phyloP scores from a whole-genome alignment of 352 stramenopile species.

The Phytophthora chlamydospora region DNA sequence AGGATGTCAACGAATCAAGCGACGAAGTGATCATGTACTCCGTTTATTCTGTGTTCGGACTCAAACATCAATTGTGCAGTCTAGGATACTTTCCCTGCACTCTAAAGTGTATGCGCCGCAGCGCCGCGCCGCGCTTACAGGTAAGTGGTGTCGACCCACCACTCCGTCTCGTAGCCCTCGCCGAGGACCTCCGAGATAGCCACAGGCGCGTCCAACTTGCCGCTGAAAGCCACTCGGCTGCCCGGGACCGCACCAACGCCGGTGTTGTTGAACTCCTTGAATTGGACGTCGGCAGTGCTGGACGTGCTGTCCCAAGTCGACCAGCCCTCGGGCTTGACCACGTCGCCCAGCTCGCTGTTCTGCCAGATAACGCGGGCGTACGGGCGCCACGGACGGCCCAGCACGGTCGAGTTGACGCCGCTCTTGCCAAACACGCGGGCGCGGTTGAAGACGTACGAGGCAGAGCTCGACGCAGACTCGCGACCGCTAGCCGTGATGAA shows the following conservation, averaged over 20 bases:
- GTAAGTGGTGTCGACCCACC: slow-evolving; percentile 29
- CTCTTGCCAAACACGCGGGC: slow-evolving; percentile 29
- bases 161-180: slow-evolving; percentile 24
- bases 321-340: slow-evolving; percentile 33
- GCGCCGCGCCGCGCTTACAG: slow-evolving; percentile 13
- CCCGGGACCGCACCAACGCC: slow-evolving; percentile 14
- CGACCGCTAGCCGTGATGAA: slow-evolving; percentile 36
- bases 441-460: slow-evolving; percentile 30
- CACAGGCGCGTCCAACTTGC: slow-evolving; percentile 20
- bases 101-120: too few species aligned
- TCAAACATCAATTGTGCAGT: slow-evolving; percentile 18
- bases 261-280: slow-evolving; percentile 34
- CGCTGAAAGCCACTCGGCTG: slow-evolving; percentile 25
- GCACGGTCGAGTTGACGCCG: slow-evolving; percentile 17
- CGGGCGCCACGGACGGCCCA: slow-evolving; percentile 27
- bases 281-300: slow-evolving; percentile 23
- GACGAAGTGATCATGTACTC: background rate
- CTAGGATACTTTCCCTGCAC: too few species aligned
- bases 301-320: slow-evolving; percentile 21
- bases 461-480: slow-evolving; percentile 13
- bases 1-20: too few species aligned
- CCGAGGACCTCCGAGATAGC: slow-evolving; percentile 25
- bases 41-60: slow-evolving; percentile 15
- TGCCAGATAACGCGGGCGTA: slow-evolving; percentile 27
- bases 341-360: slow-evolving; percentile 26